phyloP scores from a whole-genome alignment of 2,329 filamentous ascomycete genomes.

The Colletotrichum incanum region DNA sequence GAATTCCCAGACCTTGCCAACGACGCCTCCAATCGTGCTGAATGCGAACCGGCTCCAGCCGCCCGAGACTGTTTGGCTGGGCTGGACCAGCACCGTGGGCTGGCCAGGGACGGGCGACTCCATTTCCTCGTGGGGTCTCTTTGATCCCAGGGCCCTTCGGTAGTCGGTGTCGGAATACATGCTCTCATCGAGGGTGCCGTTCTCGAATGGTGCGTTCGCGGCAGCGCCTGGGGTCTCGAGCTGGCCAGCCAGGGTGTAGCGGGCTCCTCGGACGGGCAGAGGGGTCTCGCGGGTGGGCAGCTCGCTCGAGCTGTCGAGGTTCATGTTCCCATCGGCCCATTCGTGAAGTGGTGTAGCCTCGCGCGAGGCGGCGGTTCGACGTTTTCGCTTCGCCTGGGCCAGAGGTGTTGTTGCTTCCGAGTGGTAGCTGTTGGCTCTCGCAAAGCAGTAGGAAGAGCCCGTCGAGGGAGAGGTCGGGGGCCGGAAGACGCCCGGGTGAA shows the following conservation, averaged over 20 bases:
- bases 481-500: slow-evolving; percentile 64
- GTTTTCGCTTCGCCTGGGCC: slow-evolving; percentile 65
- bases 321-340: slow-evolving; percentile 50
- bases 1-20: slow-evolving; percentile 88
- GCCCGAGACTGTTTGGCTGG: slow-evolving; percentile 50
- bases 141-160: slow-evolving; percentile 67
- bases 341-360: slow-evolving; percentile 54
- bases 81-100: slow-evolving; percentile 53
- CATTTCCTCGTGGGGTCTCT: slow-evolving; percentile 55
- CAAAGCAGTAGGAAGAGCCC: slow-evolving; percentile 50
- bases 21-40: slow-evolving; percentile 75
- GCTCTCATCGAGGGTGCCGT: slow-evolving; percentile 65
- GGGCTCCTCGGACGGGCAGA: slow-evolving; percentile 43
- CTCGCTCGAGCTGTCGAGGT: slow-evolving; percentile 49
- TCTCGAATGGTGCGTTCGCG: slow-evolving; percentile 49
- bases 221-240: slow-evolving; percentile 63
- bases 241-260: slow-evolving; percentile 69
- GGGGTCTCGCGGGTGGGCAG: slow-evolving; percentile 37
- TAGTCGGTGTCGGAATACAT: slow-evolving; percentile 72
- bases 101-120: slow-evolving; percentile 53
- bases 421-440: slow-evolving; percentile 56
- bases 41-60: slow-evolving; percentile 74
- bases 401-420: slow-evolving; percentile 53
- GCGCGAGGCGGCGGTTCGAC: slow-evolving; percentile 48
- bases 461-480: slow-evolving; percentile 57